These are phyloP conservation scores for Cutaneotrichosporon dermatis DNA, from an alignment of 1,284 basidiomycete species.

Conservation along the genomic window DNA sequence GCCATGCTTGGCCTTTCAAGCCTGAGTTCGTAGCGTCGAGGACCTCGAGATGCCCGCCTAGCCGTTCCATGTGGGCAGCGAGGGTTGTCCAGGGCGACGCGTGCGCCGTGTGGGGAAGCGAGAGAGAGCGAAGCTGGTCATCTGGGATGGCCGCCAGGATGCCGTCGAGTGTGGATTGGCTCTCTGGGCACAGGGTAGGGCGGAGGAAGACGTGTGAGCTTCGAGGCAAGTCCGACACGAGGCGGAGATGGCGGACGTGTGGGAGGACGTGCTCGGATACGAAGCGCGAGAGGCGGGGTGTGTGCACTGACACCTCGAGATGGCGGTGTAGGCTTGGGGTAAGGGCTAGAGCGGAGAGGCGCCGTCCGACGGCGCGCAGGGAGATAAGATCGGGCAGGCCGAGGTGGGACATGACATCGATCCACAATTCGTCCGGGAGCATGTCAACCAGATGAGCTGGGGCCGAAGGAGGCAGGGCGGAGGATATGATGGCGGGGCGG, in stretches of 20 bases:
- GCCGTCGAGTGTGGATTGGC: too few species aligned
- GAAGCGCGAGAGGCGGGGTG: background rate
- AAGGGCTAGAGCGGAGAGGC: constrained; percentile 18
- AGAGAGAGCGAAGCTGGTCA: constrained; percentile 25
- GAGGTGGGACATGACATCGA: constrained; percentile 27
- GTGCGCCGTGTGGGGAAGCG: constrained; percentile 27
- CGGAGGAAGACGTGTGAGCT: constrained; percentile 21
- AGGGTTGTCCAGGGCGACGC: constrained; percentile 22
- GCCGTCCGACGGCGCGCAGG: constrained; percentile 17
- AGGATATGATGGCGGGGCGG: background rate
- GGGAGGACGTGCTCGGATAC: constrained; percentile 19
- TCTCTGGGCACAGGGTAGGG: constrained; percentile 14
- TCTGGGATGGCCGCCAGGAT: constrained; percentile 21
- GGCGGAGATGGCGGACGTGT: constrained; percentile 20
- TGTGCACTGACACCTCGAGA: constrained; percentile 13
- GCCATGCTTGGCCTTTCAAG: constrained; percentile 10
- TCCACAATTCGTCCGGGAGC: constrained; percentile 32
- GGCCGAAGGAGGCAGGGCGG: too few species aligned
- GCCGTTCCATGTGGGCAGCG: constrained; percentile 12
- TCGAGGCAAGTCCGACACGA: too few species aligned
- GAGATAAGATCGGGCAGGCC: constrained; percentile 24
- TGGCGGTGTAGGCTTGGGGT: constrained; percentile 24
- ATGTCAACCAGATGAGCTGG: background rate
- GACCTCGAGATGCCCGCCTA: constrained; percentile 25
- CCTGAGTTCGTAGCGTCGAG: constrained; percentile 30